These are phyloP conservation scores for Fraxinus dipetala DNA, from an alignment of 305 asterid species.

Conservation along the genomic window DNA sequence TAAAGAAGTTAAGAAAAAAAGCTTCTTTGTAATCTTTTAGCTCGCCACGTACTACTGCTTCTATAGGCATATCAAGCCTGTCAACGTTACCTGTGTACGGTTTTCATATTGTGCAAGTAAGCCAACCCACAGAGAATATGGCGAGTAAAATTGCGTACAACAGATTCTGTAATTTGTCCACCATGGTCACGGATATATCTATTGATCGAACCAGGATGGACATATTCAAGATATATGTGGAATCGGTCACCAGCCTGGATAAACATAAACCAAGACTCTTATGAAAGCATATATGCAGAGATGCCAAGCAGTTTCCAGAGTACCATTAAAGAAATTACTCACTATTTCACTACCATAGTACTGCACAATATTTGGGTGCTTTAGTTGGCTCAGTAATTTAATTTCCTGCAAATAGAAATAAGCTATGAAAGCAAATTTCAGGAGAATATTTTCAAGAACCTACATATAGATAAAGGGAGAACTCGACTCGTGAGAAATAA, in stretches of 20 bases:
- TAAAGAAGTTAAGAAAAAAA: not conserved
- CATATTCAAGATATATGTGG: slow-evolving; percentile 82
- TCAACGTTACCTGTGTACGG: slow-evolving; percentile 69
- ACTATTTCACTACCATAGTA: slow-evolving; percentile 87
- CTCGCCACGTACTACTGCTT: not conserved
- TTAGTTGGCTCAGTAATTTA: slow-evolving; percentile 72
- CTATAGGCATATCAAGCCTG: not conserved
- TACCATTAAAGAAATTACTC: slow-evolving; percentile 26
- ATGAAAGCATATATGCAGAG: slow-evolving; percentile 8
- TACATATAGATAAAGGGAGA: not conserved
- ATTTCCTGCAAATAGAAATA: slow-evolving; percentile 52
- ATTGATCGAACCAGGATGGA: slow-evolving; percentile 89
- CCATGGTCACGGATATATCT: slow-evolving; percentile 70
- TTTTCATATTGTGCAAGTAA: slow-evolving; percentile 77
- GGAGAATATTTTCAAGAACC: not conserved
- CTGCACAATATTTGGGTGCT: slow-evolving; percentile 87
- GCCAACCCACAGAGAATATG: slow-evolving; percentile 87
- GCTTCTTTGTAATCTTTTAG: not conserved
- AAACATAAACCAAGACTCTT: slow-evolving; percentile 26
- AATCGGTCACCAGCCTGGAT: slow-evolving; percentile 70
- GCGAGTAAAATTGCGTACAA: slow-evolving; percentile 84
- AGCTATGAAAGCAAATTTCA: not conserved
- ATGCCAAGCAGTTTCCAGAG: slow-evolving; percentile 7
- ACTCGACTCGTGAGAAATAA: not conserved
- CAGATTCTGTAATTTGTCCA: slow-evolving; percentile 76